A percentile compares a stretch with the other conserved stretches of the same genome.
phyloP scores from a whole-genome alignment of 2,329 filamentous ascomycete species.

The Diaporthe capsici region DNA sequence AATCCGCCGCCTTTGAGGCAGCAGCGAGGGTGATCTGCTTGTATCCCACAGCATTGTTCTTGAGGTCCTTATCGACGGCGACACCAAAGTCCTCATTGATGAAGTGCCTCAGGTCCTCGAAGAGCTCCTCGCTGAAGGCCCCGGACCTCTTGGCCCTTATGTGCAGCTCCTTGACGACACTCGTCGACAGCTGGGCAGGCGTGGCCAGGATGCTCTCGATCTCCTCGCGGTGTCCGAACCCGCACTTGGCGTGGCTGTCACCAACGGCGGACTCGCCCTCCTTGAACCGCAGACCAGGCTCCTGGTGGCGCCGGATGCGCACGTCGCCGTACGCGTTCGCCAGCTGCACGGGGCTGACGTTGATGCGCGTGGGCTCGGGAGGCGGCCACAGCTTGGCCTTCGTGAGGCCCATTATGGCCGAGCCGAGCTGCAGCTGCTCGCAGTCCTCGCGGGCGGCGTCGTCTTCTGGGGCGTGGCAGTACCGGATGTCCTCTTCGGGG shows the following conservation, averaged over 20 bases:
- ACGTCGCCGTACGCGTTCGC: conserved; percentile 78
- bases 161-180: conserved; percentile 42
- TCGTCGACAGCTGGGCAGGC: conserved; percentile 11
- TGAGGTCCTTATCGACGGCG: conserved; percentile 1
- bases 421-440: conserved; percentile 46
- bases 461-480: conserved; percentile 43
- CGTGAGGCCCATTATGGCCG: conserved; percentile 43
- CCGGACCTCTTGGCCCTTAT: conserved; percentile 41
- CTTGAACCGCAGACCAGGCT: conserved; percentile 40
- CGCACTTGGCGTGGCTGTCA: conserved; percentile 44
- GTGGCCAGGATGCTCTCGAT: conserved; percentile 37
- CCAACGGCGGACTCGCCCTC: conserved; percentile 14
- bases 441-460: conserved; percentile 43
- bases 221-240: conserved; percentile 42
- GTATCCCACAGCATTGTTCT: conserved; percentile 22
- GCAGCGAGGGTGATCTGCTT: conserved; percentile 17
- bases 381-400: conserved; percentile 42
- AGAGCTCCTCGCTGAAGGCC: conserved; percentile 38
- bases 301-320: conserved; percentile 75
- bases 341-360: conserved; percentile 41
- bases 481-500: conserved; percentile 30
- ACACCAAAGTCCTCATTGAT: neutral
- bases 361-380: conserved; percentile 39
- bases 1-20: neutral
- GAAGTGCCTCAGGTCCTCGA: conserved; percentile 38